Percentiles rank a stretch among this genome's conserved stretches.
Evolutionary conservation across 2,329 filamentous ascomycete species (phyloP).

Genomic region (Pseudogymnoascus sp.): DNA sequence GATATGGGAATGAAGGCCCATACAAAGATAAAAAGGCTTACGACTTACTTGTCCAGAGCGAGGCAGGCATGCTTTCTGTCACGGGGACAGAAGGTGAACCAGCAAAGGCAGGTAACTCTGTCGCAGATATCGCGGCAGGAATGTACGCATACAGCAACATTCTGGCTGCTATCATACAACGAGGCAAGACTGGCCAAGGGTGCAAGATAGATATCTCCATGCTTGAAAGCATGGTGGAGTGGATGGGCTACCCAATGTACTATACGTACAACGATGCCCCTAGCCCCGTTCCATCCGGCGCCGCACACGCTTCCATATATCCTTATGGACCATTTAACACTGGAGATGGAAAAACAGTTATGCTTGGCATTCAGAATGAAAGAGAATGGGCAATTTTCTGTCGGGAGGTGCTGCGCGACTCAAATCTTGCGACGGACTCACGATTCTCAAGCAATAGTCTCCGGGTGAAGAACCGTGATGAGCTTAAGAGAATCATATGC

Average conservation of each 20-base stretch:
- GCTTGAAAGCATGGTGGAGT: slow-evolving; percentile 53
- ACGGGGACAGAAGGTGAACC: slow-evolving; percentile 41
- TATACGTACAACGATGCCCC: slow-evolving; percentile 44
- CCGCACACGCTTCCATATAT: slow-evolving; percentile 49
- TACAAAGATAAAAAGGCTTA: slow-evolving; percentile 51
- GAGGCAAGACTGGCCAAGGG: slow-evolving; percentile 43
- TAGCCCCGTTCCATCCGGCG: slow-evolving; percentile 41
- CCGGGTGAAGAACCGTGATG: slow-evolving; percentile 41
- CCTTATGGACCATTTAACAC: slow-evolving; percentile 51
- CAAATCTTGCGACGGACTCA: slow-evolving; percentile 38
- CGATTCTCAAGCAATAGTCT: slow-evolving; percentile 44
- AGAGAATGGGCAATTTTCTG: slow-evolving; percentile 49
- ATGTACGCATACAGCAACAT: slow-evolving; percentile 49
- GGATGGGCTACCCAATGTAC: slow-evolving; percentile 53
- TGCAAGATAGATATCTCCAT: slow-evolving; percentile 50
- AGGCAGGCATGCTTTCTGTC: slow-evolving; percentile 46
- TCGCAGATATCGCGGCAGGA: slow-evolving; percentile 48
- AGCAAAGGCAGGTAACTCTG: slow-evolving; percentile 48
- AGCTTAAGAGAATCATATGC: slow-evolving; percentile 41
- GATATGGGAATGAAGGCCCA: slow-evolving; percentile 46
- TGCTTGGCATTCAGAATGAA: slow-evolving; percentile 54
- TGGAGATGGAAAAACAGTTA: slow-evolving; percentile 42
- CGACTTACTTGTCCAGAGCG: slow-evolving; percentile 49
- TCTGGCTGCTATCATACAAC: slow-evolving; percentile 43
- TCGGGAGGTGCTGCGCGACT: slow-evolving; percentile 38